Percentiles rank a stretch among this genome's conserved stretches.
These are phyloP conservation scores for Rosa lucieae DNA, from an alignment of 306 rosid genomes.

Conservation along the genomic window DNA sequence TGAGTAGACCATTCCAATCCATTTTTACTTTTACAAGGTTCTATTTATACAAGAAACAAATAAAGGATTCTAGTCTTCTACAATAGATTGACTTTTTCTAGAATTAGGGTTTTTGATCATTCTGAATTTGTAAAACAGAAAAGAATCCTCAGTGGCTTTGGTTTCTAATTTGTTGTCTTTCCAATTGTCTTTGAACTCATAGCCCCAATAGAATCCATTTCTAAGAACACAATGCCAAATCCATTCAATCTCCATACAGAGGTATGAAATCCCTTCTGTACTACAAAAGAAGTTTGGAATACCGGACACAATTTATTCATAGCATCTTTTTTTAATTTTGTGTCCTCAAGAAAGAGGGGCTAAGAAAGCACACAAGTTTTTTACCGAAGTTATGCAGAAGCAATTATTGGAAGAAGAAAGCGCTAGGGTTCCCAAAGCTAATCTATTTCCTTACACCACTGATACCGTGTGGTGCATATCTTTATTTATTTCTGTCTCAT, in stretches of 20 bases:
- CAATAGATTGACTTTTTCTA: too few relatives aligned
- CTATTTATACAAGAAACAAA: too few relatives aligned
- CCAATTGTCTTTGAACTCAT: conserved; percentile 79
- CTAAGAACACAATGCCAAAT: conserved; percentile 73
- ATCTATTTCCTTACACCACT: conserved; percentile 90
- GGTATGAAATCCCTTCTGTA: conserved; percentile 40
- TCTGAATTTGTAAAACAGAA: neutral
- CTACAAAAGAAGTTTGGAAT: too few relatives aligned
- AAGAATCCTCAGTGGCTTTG: neutral
- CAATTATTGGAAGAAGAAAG: conserved; percentile 70
- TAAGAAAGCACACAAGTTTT: conserved; percentile 69
- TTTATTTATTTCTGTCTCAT: conserved; percentile 19
- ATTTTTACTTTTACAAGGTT: too few relatives aligned
- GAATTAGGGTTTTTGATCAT: neutral
- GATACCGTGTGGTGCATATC: conserved; percentile 92
- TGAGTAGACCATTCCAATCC: too few relatives aligned
- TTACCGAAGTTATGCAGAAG: conserved; percentile 56
- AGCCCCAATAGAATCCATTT: conserved; percentile 44
- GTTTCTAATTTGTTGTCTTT: neutral
- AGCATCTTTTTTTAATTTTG: neutral
- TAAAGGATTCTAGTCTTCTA: too few relatives aligned
- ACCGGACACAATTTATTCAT: too few relatives aligned
- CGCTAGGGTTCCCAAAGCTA: conserved; percentile 84
- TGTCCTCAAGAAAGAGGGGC: conserved; percentile 83
- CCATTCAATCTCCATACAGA: conserved; percentile 92